A percentile compares a stretch with the other conserved stretches of the same genome.
phyloP scores from a whole-genome alignment of 257 asterid genomes.

The Solanum piurae region DNA sequence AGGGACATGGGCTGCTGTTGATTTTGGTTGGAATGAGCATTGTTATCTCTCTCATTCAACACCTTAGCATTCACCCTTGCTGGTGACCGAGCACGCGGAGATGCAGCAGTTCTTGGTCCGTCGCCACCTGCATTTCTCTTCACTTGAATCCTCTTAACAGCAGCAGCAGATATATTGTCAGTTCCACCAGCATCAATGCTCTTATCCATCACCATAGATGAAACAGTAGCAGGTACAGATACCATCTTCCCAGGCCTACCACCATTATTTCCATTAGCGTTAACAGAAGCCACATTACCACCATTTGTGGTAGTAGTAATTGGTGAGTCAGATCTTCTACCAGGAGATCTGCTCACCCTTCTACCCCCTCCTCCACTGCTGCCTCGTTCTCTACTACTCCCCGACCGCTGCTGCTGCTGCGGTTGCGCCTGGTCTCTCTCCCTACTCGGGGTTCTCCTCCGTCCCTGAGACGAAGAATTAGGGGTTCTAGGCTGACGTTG shows the following conservation, averaged over 20 bases:
- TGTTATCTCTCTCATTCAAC: slow-evolving; percentile 28
- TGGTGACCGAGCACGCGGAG: slow-evolving; percentile 91
- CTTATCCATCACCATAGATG: slow-evolving; percentile 48
- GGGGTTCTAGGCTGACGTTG: slow-evolving; percentile 34
- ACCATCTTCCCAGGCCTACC: slow-evolving; percentile 83
- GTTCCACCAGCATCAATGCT: slow-evolving; percentile 24
- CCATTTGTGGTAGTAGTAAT: slow-evolving; percentile 15
- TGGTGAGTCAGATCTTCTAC: slow-evolving; percentile 92
- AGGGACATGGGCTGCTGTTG: slow-evolving; percentile 49
- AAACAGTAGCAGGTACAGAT: slow-evolving; percentile 79
- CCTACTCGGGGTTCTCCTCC: slow-evolving; percentile 93
- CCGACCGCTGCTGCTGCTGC: slow-evolving; percentile 53
- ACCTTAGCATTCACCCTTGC: slow-evolving; percentile 39
- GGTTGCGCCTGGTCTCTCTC: slow-evolving; percentile 50
- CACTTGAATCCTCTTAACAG: slow-evolving; percentile 74
- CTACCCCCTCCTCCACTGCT: slow-evolving; percentile 47
- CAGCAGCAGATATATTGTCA: slow-evolving; percentile 20
- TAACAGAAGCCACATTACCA: slow-evolving; percentile 10
- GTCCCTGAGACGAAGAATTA: slow-evolving; percentile 37
- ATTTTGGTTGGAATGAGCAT: not conserved
- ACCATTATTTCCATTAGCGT: slow-evolving; percentile 12
- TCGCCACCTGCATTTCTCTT: slow-evolving; percentile 63
- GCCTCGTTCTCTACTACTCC: slow-evolving; percentile 57
- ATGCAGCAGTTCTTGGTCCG: slow-evolving; percentile 38
- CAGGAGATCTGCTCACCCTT: slow-evolving; percentile 93